phyloP scores from a whole-genome alignment of 1,139 yeast species.

The Zygoascus meyerae region DNA sequence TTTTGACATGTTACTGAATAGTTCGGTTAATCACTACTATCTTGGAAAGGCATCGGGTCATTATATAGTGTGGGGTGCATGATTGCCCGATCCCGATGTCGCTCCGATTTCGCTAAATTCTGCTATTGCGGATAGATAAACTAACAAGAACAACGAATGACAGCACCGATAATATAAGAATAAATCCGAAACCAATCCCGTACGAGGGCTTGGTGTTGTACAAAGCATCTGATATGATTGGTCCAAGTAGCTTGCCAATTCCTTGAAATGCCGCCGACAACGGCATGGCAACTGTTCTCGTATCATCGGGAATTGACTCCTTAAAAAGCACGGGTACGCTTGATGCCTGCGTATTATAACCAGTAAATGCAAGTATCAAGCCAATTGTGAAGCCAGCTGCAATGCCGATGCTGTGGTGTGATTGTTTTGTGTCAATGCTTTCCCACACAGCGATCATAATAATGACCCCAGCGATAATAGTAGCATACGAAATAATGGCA shows the following conservation, averaged over 20 bases:
- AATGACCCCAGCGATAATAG: background rate
- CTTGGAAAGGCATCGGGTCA: background rate
- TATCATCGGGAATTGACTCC: background rate
- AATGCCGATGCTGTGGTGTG: background rate
- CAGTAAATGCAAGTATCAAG: background rate
- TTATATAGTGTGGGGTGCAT: no score
- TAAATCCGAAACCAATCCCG: background rate
- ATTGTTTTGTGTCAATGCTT: background rate
- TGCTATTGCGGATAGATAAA: background rate
- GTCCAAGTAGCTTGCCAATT: background rate
- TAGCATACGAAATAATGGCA: background rate
- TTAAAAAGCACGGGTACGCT: background rate
- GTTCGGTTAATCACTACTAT: background rate
- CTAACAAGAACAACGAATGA: background rate
- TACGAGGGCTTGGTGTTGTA: background rate
- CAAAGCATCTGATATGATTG: slow-evolving; percentile 1
- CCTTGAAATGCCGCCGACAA: background rate
- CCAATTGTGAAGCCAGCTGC: background rate
- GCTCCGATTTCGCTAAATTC: background rate
- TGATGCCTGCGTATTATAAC: background rate
- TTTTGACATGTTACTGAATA: slow-evolving; percentile 7
- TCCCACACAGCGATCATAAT: background rate
- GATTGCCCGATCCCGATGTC: background rate
- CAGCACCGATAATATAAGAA: background rate
- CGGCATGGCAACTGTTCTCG: background rate